These are phyloP conservation scores for Inonotus obliquus DNA, from an alignment of 1,284 basidiomycete genomes.

Conservation along the genomic window DNA sequence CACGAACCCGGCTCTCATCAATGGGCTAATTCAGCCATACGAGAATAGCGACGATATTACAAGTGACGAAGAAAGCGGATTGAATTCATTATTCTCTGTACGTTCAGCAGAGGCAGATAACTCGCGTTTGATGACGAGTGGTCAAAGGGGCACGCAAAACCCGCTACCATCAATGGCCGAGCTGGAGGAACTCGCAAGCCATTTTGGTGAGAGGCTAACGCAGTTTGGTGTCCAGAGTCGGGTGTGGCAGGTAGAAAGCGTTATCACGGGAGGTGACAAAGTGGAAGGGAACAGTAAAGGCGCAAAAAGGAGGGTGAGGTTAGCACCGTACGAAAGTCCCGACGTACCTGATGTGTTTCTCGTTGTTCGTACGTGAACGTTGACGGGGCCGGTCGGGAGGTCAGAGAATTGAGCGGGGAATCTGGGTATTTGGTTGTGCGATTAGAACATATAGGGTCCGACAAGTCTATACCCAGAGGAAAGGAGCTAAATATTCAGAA, in stretches of 20 bases:
- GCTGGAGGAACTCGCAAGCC: slow-evolving; percentile 25
- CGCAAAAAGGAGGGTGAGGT: slow-evolving; percentile 8
- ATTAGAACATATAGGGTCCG: not conserved
- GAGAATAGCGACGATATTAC: slow-evolving; percentile 3
- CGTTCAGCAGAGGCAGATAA: not conserved
- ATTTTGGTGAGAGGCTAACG: slow-evolving; percentile 27
- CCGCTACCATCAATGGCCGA: slow-evolving; percentile 21
- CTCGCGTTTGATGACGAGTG: not conserved
- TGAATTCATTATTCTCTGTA: not conserved
- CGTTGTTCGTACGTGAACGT: slow-evolving; percentile 49
- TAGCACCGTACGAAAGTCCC: slow-evolving; percentile 54
- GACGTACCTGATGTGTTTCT: slow-evolving; percentile 71
- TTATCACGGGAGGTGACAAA: not conserved
- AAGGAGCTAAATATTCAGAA: not conserved
- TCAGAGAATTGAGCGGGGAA: no score
- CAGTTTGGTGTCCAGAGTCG: slow-evolving; percentile 37
- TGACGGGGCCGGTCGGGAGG: slow-evolving; percentile 20
- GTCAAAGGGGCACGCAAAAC: not conserved
- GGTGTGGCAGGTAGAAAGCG: slow-evolving; percentile 41
- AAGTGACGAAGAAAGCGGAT: slow-evolving; percentile 13
- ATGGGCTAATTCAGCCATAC: not conserved
- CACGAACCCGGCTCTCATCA: not conserved
- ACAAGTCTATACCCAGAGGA: not conserved
- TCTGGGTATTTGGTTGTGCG: not conserved
- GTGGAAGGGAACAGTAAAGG: not conserved